Percentiles rank a stretch among this genome's conserved stretches.
phyloP scores from a whole-genome alignment of 371 early-diverging fungal species.

The Actinomucor elegans region DNA sequence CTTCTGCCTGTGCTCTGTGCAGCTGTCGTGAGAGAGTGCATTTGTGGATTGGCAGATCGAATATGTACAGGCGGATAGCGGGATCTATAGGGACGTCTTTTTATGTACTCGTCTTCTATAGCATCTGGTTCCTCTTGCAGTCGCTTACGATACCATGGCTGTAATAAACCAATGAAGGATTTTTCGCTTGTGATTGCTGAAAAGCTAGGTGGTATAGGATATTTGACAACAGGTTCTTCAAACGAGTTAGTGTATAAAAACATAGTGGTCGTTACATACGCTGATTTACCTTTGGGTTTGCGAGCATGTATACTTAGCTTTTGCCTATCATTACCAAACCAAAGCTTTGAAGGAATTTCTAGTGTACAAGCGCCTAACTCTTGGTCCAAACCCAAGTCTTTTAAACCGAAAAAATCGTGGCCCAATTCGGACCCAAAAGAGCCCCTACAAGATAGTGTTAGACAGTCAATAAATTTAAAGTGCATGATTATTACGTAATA shows the following conservation, averaged over 20 bases:
- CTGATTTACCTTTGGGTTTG: not conserved
- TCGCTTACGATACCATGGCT: constrained; percentile 62
- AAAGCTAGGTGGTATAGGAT: constrained; percentile 63
- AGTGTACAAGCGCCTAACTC: constrained; percentile 48
- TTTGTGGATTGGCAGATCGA: constrained; percentile 12
- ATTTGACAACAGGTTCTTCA: constrained; percentile 24
- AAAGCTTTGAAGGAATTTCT: constrained; percentile 16
- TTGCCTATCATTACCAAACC: constrained; percentile 11
- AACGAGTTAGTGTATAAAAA: not conserved
- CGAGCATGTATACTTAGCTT: not conserved
- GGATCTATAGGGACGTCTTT: constrained; percentile 36
- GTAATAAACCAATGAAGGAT: constrained; percentile 69
- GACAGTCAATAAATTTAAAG: constrained; percentile 2
- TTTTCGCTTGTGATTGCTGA: constrained; percentile 47
- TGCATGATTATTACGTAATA: constrained; percentile 42
- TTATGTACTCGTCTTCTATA: constrained; percentile 53
- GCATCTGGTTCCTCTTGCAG: constrained; percentile 40
- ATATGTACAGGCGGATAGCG: constrained; percentile 53
- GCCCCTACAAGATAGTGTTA: constrained; percentile 47
- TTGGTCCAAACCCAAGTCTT: constrained; percentile 76
- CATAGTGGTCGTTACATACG: not conserved
- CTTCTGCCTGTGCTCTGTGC: not conserved
- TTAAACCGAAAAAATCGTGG: constrained; percentile 88
- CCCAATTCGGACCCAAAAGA: constrained; percentile 77
- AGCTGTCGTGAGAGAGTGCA: too few relatives aligned